phyloP scores from a whole-genome alignment of 768 basidiomycete genomes.

The Leccinellum rugosiceps region DNA sequence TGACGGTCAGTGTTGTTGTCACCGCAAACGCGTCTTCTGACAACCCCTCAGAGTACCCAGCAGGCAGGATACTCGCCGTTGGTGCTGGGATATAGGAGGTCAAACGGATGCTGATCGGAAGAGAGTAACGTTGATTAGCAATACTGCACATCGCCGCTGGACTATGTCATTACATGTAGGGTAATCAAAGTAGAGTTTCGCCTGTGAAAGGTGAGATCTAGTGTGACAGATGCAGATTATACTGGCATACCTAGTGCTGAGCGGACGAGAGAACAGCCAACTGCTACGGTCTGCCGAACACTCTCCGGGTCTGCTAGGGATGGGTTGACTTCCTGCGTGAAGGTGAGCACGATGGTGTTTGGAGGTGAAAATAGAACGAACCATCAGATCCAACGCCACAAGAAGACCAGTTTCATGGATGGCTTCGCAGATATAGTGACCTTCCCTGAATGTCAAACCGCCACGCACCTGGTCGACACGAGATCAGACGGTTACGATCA shows the following conservation, averaged over 20 bases:
- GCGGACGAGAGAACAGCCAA: conserved; percentile 84
- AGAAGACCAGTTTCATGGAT: conserved; percentile 90
- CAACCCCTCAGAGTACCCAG: conserved; percentile 70
- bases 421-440: conserved; percentile 96
- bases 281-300: conserved; percentile 83
- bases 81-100: conserved; percentile 98
- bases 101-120: conserved; percentile 87
- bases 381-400: conserved; percentile 94
- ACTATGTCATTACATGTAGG: conserved; percentile 3
- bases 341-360: conserved; percentile 5
- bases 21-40: background rate
- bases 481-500: background rate
- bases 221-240: background rate
- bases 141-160: background rate
- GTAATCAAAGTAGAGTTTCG: conserved; percentile 31
- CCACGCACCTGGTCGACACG: conserved; percentile 67
- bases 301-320: conserved; percentile 72
- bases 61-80: conserved; percentile 86
- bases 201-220: conserved; percentile 22
- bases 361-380: conserved; percentile 31
- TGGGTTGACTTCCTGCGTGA: conserved; percentile 89
- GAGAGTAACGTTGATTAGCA: conserved; percentile 46
- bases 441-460: conserved; percentile 94
- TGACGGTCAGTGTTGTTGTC: conserved; percentile 46
- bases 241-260: conserved; percentile 67